Evolutionary conservation across 441 rosid species (phyloP).

Genomic region (Eruca vesicaria): DNA sequence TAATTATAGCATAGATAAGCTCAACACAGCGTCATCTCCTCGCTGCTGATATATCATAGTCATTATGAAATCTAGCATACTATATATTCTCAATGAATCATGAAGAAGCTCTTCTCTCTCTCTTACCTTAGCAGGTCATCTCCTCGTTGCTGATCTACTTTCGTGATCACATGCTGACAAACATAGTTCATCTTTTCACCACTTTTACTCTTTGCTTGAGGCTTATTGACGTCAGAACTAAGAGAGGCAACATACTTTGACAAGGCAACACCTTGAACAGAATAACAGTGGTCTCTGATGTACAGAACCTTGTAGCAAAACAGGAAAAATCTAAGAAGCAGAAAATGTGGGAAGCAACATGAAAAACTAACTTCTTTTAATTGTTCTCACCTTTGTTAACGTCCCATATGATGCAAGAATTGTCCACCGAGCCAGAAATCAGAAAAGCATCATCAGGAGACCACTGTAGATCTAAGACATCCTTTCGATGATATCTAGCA

Average conservation of each 20-base stretch:
- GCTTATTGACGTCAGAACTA: slow-evolving; percentile 79
- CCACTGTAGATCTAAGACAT: slow-evolving; percentile 92
- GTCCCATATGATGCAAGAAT: slow-evolving; percentile 97
- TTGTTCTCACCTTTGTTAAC: slow-evolving; percentile 67
- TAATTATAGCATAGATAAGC: neutral
- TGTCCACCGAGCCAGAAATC: slow-evolving; percentile 94
- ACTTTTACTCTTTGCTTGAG: slow-evolving; percentile 65
- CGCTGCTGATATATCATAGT: no score
- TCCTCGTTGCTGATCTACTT: slow-evolving; percentile 60
- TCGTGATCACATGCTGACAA: slow-evolving; percentile 76
- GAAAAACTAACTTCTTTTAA: neutral
- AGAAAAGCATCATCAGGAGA: slow-evolving; percentile 73
- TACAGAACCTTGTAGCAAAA: slow-evolving; percentile 64
- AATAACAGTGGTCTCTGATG: slow-evolving; percentile 85
- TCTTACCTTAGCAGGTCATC: slow-evolving; percentile 70
- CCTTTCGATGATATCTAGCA: slow-evolving; percentile 87
- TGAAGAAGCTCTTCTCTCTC: slow-evolving; percentile 7
- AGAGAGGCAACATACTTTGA: slow-evolving; percentile 76
- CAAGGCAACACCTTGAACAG: slow-evolving; percentile 96
- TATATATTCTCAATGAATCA: neutral
- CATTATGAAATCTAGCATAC: neutral
- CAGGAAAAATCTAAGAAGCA: neutral
- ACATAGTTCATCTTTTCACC: slow-evolving; percentile 61
- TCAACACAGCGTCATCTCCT: neutral
- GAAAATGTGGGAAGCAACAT: slow-evolving; percentile 6